These are phyloP conservation scores for Talaromyces sp. DNA, from an alignment of 2,329 filamentous ascomycete genomes.

Conservation along the genomic window DNA sequence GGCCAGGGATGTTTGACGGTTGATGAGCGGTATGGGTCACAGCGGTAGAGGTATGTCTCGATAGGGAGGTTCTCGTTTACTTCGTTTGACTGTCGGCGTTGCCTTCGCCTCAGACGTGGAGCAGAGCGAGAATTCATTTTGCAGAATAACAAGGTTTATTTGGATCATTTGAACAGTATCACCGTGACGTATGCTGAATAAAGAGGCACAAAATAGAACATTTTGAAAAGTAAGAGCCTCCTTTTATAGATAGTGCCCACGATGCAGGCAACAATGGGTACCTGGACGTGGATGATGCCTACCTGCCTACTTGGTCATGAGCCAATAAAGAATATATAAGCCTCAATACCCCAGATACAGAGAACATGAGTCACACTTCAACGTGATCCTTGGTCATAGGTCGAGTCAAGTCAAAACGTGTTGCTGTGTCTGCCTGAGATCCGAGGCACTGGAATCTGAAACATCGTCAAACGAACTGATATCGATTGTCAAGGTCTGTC, in stretches of 20 bases:
- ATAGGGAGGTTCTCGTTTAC: neutral
- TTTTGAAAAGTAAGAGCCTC: neutral
- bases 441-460: neutral
- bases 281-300: neutral
- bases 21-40: slow-evolving; percentile 4
- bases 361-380: neutral
- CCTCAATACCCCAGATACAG: neutral
- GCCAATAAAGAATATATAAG: neutral
- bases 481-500: neutral
- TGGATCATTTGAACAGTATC: neutral
- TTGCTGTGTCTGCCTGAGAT: neutral
- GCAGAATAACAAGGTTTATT: neutral
- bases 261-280: slow-evolving; percentile 3
- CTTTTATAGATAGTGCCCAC: neutral
- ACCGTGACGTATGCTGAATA: neutral
- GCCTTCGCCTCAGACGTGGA: neutral
- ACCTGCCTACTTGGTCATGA: neutral
- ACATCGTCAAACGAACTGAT: neutral
- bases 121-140: neutral
- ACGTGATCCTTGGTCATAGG: neutral
- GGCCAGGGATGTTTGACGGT: neutral
- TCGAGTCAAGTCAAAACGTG: neutral
- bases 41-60: slow-evolving; percentile 2
- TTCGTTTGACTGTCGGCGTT: neutral
- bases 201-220: neutral